Evolutionary conservation across 768 basidiomycete species (phyloP), one percentile per base, ranked within the genome.

Genomic region (Lentinula raphanica): DNA sequence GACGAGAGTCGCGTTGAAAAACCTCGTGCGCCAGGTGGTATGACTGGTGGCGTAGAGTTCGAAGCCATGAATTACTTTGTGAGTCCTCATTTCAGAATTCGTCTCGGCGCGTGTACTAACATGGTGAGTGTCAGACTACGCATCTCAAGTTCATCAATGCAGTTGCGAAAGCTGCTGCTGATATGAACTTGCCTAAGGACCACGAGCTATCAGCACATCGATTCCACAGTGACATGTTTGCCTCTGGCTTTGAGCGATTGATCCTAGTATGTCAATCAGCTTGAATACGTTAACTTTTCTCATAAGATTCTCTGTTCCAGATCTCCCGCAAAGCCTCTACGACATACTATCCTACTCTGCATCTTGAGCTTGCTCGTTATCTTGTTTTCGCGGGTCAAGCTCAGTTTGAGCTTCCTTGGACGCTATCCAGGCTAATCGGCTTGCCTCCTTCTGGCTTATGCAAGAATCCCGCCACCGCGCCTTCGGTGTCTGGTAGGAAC

Each of bases 1-100:
- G 92, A 98, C 67, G 88, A 93, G 67, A 81, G 74, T 2, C 82
- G 83, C 59, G 92, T 93, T 3, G 95, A 97, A 72, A 90, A 87
- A 66, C 94, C 94, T 13, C 80, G 90, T 58, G 96, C 97, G 12
- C 97, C 97, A 2, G 93, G 94, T 5, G 96, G 97, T 15, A 98
- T 98, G 87, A 98, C 97, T 0, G 97, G 96, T 5, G 97, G 97
- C 5, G 97, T 99, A 12, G 97, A 99, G 67, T 95, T 88, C 67
- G 97, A 99, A 73, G 96, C 96, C 3, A 96, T 98, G 86, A 81
- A 82, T 15, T 98, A 98, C 71, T 85, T 95, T 66, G 96, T 98
- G 65, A 63, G 91, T 76, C n/a, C 55, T 49, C 13, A 32, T 59
- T 55, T 54, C 38, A n/a, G n/a, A n/a, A n/a, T 28, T 31, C 45